These are phyloP conservation scores for Sonneratia caseolaris DNA, from an alignment of 345 rosid species.

Conservation along the genomic window DNA sequence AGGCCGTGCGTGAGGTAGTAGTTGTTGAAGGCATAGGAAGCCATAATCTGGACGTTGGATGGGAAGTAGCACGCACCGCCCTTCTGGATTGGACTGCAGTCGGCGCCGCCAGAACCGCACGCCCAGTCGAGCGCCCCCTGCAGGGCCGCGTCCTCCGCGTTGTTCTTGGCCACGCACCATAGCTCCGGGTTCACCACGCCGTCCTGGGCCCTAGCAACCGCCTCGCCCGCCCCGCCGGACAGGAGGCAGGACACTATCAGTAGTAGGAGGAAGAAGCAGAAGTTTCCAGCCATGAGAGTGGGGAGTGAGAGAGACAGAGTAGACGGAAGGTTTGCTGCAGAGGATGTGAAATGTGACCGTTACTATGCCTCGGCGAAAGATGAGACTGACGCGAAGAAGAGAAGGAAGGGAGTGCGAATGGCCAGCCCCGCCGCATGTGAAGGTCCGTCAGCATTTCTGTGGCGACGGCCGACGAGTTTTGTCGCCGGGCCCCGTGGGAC, in stretches of 20 bases:
- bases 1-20: slow-evolving; percentile 59
- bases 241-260: slow-evolving; percentile 1
- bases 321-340: not conserved
- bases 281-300: slow-evolving; percentile 1
- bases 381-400: not conserved
- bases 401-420: not conserved
- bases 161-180: slow-evolving; percentile 67
- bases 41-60: slow-evolving; percentile 40
- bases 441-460: not conserved
- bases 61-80: slow-evolving; percentile 63
- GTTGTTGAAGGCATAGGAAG: slow-evolving; percentile 73
- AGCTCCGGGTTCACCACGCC: slow-evolving; percentile 35
- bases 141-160: slow-evolving; percentile 62
- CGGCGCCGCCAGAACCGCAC: slow-evolving; percentile 58
- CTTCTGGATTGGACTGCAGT: slow-evolving; percentile 50
- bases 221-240: slow-evolving; percentile 2
- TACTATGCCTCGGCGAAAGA: slow-evolving; percentile 1
- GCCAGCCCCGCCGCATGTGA: not conserved
- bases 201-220: slow-evolving; percentile 16
- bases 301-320: not conserved
- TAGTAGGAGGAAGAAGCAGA: slow-evolving; percentile 11
- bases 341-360: slow-evolving; percentile 12
- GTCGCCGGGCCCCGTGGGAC: not conserved
- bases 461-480: too few relatives aligned
- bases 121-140: slow-evolving; percentile 75